Conservation (phyloP, 1,284 basidiomycete genomes). For the Puccinia triticina region DNA sequence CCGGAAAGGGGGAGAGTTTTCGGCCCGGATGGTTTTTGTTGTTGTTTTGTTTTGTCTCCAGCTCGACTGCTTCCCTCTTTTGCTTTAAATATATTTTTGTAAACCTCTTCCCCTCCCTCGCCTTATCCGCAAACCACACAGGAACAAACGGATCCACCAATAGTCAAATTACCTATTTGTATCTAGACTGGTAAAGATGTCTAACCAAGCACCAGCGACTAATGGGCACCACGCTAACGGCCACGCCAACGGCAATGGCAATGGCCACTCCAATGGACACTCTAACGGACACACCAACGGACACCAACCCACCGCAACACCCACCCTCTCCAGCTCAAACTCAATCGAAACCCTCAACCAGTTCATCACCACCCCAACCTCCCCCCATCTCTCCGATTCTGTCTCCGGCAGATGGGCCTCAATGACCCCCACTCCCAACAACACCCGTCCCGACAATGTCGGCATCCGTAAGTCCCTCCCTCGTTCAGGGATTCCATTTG, state of each 20-base stretch:
- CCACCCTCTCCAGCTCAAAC: not conserved
- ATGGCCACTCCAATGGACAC: not conserved
- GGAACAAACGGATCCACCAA: too few relatives aligned
- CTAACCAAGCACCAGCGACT: too few relatives aligned
- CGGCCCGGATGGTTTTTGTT: too few relatives aligned
- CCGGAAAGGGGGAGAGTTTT: too few relatives aligned
- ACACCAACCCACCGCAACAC: conserved; percentile 2
- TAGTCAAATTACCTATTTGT: too few relatives aligned
- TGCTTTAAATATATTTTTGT: too few relatives aligned
- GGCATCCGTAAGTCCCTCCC: conserved; percentile 42
- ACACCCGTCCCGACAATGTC: conserved; percentile 36
- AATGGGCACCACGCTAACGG: too few relatives aligned
- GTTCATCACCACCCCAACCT: conserved; percentile 46
- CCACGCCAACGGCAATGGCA: not conserved
- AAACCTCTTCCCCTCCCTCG: too few relatives aligned
- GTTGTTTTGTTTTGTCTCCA: too few relatives aligned
- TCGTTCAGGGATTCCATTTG: not conserved
- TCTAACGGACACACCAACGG: conserved; percentile 16
- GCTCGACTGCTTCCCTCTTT: too few relatives aligned
- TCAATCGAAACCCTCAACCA: conserved; percentile 34
- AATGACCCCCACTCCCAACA: not conserved
- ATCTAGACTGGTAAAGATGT: too few relatives aligned
- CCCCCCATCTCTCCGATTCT: not conserved
- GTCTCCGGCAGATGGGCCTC: conserved; percentile 34
- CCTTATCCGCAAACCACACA: too few relatives aligned